Conservation (phyloP, 495 filamentous ascomycete species). For the Penicillium silybi region DNA sequence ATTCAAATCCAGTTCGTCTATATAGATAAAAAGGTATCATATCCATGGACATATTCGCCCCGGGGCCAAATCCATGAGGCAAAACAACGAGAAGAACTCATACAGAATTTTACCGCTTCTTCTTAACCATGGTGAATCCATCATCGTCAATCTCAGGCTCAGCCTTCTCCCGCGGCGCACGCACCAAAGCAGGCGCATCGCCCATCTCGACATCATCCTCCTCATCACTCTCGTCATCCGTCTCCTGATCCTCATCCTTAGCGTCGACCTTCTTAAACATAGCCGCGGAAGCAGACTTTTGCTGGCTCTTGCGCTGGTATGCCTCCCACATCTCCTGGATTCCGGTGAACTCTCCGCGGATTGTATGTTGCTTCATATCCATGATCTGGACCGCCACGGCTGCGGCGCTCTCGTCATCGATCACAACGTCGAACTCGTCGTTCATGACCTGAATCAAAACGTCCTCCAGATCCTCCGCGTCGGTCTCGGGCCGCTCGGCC, state of each 20-base stretch:
- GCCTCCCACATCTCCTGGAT: slow-evolving; percentile 64
- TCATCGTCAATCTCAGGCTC: slow-evolving; percentile 86
- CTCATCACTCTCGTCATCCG: slow-evolving; percentile 58
- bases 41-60: slow-evolving; percentile 4
- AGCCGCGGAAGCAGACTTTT: slow-evolving; percentile 47
- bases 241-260: slow-evolving; percentile 46
- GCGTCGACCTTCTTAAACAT: slow-evolving; percentile 56
- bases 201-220: slow-evolving; percentile 71
- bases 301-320: slow-evolving; percentile 57
- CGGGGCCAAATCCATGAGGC: neutral
- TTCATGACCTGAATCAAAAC: slow-evolving; percentile 84
- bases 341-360: slow-evolving; percentile 59
- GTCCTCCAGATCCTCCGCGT: slow-evolving; percentile 77
- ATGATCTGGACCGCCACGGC: slow-evolving; percentile 71
- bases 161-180: slow-evolving; percentile 57
- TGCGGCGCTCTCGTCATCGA: slow-evolving; percentile 83
- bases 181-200: slow-evolving; percentile 61
- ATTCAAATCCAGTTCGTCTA: slow-evolving; percentile 4
- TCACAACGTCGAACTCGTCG: slow-evolving; percentile 88
- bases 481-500: slow-evolving; percentile 63
- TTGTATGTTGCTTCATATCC: slow-evolving; percentile 56
- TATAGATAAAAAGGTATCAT: slow-evolving; percentile 5
- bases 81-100: neutral
- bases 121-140: slow-evolving; percentile 90
- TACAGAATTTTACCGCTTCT: slow-evolving; percentile 42